Evolutionary conservation across 768 basidiomycete genomes (phyloP).

Genomic region (Mycena maculata): DNA sequence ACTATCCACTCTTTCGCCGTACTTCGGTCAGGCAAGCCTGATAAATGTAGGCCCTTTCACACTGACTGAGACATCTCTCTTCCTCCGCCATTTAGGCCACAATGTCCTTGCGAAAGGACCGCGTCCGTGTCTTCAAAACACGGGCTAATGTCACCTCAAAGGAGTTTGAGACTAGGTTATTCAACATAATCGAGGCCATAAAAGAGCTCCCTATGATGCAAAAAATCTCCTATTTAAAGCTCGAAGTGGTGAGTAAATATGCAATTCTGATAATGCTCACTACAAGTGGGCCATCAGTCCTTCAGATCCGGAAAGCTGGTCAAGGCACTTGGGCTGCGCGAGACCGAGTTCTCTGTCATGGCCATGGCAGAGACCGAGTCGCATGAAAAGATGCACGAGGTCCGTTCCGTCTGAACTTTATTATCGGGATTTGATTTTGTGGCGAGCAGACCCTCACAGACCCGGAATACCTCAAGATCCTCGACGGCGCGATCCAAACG

Average conservation of each 20-base stretch:
- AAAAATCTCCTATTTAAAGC: background rate
- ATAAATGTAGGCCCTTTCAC: too few relatives aligned
- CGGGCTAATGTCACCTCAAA: background rate
- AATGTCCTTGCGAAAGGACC: background rate
- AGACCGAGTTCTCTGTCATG: background rate
- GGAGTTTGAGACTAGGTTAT: background rate
- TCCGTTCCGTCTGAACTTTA: background rate
- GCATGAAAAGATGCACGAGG: conserved; percentile 8
- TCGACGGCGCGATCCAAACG: background rate
- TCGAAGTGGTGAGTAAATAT: background rate
- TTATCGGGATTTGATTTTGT: background rate
- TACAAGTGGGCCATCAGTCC: background rate
- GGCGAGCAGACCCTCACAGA: background rate
- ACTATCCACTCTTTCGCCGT: too few relatives aligned
- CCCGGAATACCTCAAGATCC: background rate
- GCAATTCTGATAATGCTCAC: background rate
- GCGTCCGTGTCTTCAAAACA: conserved; percentile 6
- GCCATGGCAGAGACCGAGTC: background rate
- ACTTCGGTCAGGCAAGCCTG: too few relatives aligned
- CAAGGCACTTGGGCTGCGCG: background rate
- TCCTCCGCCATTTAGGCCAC: too few relatives aligned
- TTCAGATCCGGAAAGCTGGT: background rate
- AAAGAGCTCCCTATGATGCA: background rate
- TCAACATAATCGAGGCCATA: background rate
- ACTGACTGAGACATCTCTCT: too few relatives aligned